These are phyloP conservation scores for Dichotomocladium elegans DNA, from an alignment of 371 early-diverging fungal genomes.

Conservation along the genomic window DNA sequence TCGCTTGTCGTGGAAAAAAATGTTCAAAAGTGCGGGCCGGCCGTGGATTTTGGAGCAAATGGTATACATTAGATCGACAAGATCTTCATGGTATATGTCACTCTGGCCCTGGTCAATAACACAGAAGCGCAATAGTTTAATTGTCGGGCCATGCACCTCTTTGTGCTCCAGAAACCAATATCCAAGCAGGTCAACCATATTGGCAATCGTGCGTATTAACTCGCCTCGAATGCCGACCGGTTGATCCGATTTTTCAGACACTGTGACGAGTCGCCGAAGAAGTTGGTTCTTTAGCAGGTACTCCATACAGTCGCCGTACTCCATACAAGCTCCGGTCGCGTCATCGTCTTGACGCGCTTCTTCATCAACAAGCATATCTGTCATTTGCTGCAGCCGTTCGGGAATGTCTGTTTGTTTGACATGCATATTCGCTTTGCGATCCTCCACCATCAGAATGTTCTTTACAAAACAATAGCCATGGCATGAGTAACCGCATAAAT, in stretches of 20 bases:
- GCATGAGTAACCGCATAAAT: background rate
- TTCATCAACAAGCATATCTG: slow-evolving; percentile 89
- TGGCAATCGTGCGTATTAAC: slow-evolving; percentile 76
- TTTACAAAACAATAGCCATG: slow-evolving; percentile 18
- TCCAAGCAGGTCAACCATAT: slow-evolving; percentile 82
- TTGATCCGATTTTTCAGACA: slow-evolving; percentile 73
- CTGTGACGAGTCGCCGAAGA: slow-evolving; percentile 72
- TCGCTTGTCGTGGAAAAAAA: slow-evolving; percentile 91
- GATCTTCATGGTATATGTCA: slow-evolving; percentile 75
- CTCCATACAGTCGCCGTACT: slow-evolving; percentile 72
- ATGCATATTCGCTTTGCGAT: slow-evolving; percentile 48
- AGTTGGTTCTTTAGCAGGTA: slow-evolving; percentile 83
- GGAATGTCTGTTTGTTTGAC: slow-evolving; percentile 84
- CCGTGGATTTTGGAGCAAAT: slow-evolving; percentile 90
- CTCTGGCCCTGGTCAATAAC: slow-evolving; percentile 54
- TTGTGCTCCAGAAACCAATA: slow-evolving; percentile 87
- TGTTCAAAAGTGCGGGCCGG: slow-evolving; percentile 79
- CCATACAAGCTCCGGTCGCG: slow-evolving; percentile 87
- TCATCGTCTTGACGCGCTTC: slow-evolving; percentile 71
- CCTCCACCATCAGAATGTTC: slow-evolving; percentile 59
- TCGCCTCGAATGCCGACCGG: slow-evolving; percentile 87
- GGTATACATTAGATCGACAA: slow-evolving; percentile 86
- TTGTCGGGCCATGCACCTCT: slow-evolving; percentile 84
- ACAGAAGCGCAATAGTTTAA: slow-evolving; percentile 72
- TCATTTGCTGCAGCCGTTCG: slow-evolving; percentile 71